phyloP scores from a whole-genome alignment of 2,329 filamentous ascomycete genomes.

The Beauveria australis region DNA sequence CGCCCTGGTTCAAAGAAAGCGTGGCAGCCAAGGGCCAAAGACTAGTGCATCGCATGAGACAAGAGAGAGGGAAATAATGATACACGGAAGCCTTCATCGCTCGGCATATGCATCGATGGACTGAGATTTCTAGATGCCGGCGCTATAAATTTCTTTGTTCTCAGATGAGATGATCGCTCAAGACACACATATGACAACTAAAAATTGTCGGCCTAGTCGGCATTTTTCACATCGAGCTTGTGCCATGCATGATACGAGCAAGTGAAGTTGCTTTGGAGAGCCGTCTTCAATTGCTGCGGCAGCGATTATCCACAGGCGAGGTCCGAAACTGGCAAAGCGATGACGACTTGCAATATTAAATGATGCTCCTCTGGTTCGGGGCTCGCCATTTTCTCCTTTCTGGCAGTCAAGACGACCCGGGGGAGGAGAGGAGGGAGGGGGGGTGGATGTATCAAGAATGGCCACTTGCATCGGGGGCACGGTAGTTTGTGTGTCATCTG shows the following conservation, averaged over 20 bases:
- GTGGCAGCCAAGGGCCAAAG: background rate
- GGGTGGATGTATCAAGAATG: background rate
- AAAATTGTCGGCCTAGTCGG: background rate
- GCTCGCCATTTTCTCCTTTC: background rate
- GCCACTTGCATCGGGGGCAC: constrained; percentile 1
- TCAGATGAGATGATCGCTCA: background rate
- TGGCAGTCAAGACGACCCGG: background rate
- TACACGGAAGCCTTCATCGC: background rate
- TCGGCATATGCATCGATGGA: constrained; percentile 3
- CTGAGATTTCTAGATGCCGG: constrained; percentile 3
- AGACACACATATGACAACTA: background rate
- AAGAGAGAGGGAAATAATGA: background rate
- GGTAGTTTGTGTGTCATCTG: background rate
- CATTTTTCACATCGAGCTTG: background rate
- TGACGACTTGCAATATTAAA: background rate
- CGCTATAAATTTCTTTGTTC: background rate
- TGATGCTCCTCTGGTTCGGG: background rate
- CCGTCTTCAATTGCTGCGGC: background rate
- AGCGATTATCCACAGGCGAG: background rate
- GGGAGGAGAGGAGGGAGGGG: background rate
- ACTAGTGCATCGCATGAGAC: background rate
- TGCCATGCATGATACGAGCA: background rate
- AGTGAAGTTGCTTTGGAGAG: background rate
- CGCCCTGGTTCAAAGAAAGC: background rate
- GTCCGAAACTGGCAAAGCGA: background rate